phyloP scores from a whole-genome alignment of 495 filamentous ascomycete genomes.

The Platismatia glauca region DNA sequence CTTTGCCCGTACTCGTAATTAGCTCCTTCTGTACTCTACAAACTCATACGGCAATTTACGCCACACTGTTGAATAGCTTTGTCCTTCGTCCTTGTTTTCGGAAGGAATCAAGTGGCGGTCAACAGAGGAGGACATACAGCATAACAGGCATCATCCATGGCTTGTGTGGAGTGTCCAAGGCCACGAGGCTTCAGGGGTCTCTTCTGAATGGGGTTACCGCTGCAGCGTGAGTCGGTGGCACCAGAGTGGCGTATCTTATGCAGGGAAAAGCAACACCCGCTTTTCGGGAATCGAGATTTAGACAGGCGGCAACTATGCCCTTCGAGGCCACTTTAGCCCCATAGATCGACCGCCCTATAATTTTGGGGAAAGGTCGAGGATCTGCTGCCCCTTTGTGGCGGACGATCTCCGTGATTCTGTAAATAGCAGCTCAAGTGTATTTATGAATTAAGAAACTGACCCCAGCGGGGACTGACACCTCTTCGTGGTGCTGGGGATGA shows the following conservation, averaged over 20 bases:
- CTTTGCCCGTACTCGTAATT: too few species aligned
- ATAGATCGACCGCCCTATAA: not conserved
- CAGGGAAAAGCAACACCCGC: not conserved
- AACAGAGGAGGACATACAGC: too few species aligned
- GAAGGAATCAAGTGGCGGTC: too few species aligned
- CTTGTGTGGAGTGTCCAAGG: not conserved
- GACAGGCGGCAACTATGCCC: not conserved
- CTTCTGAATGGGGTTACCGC: not conserved
- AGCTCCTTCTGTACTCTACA: too few species aligned
- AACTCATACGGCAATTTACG: too few species aligned
- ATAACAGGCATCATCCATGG: too few species aligned
- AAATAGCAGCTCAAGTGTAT: not conserved
- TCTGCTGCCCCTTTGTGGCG: not conserved
- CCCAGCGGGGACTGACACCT: too few species aligned
- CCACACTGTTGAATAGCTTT: not conserved
- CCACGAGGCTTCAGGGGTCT: not conserved
- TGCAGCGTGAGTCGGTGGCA: too few species aligned
- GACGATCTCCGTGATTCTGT: conserved; percentile 2
- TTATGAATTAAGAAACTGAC: too few species aligned
- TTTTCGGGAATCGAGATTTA: not conserved
- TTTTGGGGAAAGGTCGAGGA: not conserved
- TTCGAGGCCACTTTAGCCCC: not conserved
- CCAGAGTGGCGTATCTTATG: not conserved
- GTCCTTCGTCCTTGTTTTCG: not conserved
- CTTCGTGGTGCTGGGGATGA: too few species aligned